A percentile compares a stretch with the other conserved stretches of the same genome.
These are phyloP conservation scores for Rhodomyrtus tomentosa DNA, from an alignment of 345 rosid species.

Conservation along the genomic window DNA sequence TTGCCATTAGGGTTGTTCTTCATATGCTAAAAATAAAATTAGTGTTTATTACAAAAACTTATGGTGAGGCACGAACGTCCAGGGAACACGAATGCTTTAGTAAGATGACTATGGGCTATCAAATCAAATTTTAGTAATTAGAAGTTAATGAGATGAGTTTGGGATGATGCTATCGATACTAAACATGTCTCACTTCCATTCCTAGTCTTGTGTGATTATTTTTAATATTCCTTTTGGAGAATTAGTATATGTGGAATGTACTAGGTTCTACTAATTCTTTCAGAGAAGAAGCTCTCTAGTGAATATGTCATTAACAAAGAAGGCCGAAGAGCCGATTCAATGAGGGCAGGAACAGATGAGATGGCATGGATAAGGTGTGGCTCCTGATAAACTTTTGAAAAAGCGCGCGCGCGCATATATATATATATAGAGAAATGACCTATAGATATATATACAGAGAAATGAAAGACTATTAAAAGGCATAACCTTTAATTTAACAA, in stretches of 20 bases:
- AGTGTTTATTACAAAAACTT: not conserved
- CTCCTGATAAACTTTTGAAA: not conserved
- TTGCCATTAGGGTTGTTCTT: not conserved
- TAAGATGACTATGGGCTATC: not conserved
- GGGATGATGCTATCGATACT: not conserved
- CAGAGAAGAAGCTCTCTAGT: not conserved
- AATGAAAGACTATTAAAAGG: too few species aligned
- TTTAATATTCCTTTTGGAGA: not conserved
- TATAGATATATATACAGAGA: too few species aligned
- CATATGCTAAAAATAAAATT: not conserved
- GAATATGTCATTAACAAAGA: not conserved
- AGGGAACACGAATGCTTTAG: not conserved
- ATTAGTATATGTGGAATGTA: not conserved
- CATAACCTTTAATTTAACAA: too few species aligned
- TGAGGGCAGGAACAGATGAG: not conserved
- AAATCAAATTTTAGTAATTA: not conserved
- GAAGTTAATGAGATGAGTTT: not conserved
- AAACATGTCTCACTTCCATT: not conserved
- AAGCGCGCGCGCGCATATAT: too few species aligned
- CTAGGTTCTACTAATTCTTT: not conserved
- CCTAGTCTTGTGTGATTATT: not conserved
- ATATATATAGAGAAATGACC: too few species aligned
- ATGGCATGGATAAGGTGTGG: not conserved
- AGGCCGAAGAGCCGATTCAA: not conserved
- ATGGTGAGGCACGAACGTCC: too few species aligned